Percentiles rank a stretch among this genome's conserved stretches.
phyloP scores from a whole-genome alignment of 1,284 basidiomycete species.

The Dichomitus squalens region DNA sequence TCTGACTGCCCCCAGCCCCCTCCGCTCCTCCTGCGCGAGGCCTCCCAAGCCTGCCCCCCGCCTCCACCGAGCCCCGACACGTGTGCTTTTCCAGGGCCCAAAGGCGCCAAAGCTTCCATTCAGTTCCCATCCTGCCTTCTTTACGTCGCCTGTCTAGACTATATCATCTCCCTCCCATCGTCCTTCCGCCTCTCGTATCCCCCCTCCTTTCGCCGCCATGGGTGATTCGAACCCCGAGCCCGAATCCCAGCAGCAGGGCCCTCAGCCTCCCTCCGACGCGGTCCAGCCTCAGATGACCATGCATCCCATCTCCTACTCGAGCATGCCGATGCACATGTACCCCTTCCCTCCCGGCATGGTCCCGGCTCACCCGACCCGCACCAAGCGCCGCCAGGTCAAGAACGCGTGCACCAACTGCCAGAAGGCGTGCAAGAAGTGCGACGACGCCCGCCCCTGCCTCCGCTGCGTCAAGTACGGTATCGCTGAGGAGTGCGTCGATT shows the following conservation, averaged over 20 bases:
- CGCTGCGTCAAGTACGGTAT: constrained; percentile 87
- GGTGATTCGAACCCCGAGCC: constrained; percentile 40
- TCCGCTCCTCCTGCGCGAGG: constrained; percentile 16
- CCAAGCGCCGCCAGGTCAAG: constrained; percentile 88
- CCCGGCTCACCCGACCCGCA: constrained; percentile 50
- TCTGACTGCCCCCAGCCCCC: constrained; percentile 1
- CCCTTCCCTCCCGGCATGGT: constrained; percentile 56
- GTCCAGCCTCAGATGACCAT: constrained; percentile 53
- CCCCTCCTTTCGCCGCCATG: constrained; percentile 26
- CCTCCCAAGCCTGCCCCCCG: constrained; percentile 8
- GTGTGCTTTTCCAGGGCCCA: constrained; percentile 18
- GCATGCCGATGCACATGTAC: constrained; percentile 67
- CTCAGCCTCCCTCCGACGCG: constrained; percentile 39
- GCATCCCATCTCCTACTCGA: constrained; percentile 53
- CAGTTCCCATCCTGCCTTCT: constrained; percentile 25
- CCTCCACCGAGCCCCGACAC: constrained; percentile 23
- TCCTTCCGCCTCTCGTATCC: constrained; percentile 13
- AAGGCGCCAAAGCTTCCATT: constrained; percentile 21
- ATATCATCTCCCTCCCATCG: constrained; percentile 27
- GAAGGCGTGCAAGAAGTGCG: constrained; percentile 90
- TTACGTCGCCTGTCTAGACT: constrained; percentile 22
- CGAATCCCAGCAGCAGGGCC: constrained; percentile 38
- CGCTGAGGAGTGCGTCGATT: constrained; percentile 79
- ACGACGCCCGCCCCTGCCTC: constrained; percentile 83
- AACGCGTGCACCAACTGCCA: constrained; percentile 89